Evolutionary conservation across 2,329 filamentous ascomycete genomes (phyloP).

Genomic region (Hypoxylon sp.): DNA sequence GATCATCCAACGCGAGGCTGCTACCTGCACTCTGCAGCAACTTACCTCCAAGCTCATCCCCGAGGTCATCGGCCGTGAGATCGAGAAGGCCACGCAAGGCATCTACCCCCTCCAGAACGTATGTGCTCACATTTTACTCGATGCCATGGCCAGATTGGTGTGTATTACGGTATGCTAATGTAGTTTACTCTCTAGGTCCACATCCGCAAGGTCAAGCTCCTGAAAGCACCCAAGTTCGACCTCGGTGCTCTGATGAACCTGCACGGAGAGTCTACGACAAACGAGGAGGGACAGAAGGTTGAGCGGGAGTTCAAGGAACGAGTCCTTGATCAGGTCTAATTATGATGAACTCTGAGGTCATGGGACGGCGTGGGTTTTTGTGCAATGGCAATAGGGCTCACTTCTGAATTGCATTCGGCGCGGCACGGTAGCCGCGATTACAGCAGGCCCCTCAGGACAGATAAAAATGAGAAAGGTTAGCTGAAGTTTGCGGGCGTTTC

Average conservation of each 20-base stretch:
- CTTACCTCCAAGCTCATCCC: conserved; percentile 99
- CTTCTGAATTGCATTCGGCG: conserved; percentile 65
- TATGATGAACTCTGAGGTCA: conserved; percentile 57
- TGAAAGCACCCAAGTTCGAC: conserved; percentile 99
- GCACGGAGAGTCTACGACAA: conserved; percentile 96
- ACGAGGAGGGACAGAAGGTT: conserved; percentile 98
- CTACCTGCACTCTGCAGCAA: conserved; percentile 94
- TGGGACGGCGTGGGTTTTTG: conserved; percentile 64
- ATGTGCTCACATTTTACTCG: conserved; percentile 58
- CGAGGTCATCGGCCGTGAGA: conserved; percentile 99
- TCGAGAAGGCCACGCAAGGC: conserved; percentile 99
- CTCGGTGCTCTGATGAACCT: conserved; percentile 95
- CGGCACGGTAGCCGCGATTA: conserved; percentile 60
- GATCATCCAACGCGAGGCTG: conserved; percentile 97
- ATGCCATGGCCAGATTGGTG: neutral
- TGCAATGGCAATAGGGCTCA: conserved; percentile 63
- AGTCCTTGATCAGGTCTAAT: conserved; percentile 94
- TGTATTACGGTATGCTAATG: conserved; percentile 56
- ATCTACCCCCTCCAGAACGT: conserved; percentile 99
- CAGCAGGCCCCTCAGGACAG: conserved; percentile 55
- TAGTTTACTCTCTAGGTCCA: conserved; percentile 78
- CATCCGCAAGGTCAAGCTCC: conserved; percentile 99
- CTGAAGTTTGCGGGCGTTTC: conserved; percentile 55
- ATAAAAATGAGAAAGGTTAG: conserved; percentile 57
- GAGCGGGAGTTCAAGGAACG: conserved; percentile 99